Evolutionary conservation across 768 basidiomycete genomes (phyloP).

Genomic region (Boletus speciosus): DNA sequence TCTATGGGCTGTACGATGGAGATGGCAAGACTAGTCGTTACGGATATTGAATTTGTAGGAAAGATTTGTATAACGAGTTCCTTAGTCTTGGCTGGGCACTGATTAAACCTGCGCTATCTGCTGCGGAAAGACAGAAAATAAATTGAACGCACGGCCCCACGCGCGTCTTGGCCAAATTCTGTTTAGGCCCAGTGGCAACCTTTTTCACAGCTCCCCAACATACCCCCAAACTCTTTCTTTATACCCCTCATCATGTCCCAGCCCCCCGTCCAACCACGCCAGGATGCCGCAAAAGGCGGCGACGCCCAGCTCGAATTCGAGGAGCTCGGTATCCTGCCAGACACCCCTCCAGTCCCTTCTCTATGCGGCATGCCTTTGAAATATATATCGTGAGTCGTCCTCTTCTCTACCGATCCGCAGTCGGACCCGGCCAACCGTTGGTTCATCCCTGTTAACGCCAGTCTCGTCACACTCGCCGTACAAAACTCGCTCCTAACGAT

Average conservation of each 20-base stretch:
- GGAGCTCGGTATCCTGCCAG: conserved; percentile 42
- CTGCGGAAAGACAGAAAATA: conserved; percentile 20
- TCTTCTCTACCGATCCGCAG: conserved; percentile 2
- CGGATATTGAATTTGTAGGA: conserved; percentile 18
- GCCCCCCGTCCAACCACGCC: conserved; percentile 4
- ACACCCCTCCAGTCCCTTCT: conserved; percentile 43
- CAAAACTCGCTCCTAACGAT: conserved; percentile 91
- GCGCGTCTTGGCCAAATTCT: neutral
- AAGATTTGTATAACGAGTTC: conserved; percentile 14
- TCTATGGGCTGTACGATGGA: conserved; percentile 69
- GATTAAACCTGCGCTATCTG: neutral
- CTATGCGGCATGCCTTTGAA: conserved; percentile 72
- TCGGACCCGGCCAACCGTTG: neutral
- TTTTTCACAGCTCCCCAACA: neutral
- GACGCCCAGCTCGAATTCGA: conserved; percentile 43
- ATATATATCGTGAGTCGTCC: conserved; percentile 66
- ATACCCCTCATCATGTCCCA: conserved; percentile 31
- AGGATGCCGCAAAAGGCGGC: conserved; percentile 28
- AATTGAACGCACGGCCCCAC: conserved; percentile 1
- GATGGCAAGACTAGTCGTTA: conserved; percentile 50
- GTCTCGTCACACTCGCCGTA: conserved; percentile 79
- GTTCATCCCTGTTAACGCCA: conserved; percentile 24
- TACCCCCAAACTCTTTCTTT: conserved; percentile 10
- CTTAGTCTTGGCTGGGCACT: conserved; percentile 5
- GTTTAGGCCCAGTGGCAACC: neutral